Evolutionary conservation across 768 basidiomycete genomes (phyloP).

Genomic region (Trametopsis cervina): DNA sequence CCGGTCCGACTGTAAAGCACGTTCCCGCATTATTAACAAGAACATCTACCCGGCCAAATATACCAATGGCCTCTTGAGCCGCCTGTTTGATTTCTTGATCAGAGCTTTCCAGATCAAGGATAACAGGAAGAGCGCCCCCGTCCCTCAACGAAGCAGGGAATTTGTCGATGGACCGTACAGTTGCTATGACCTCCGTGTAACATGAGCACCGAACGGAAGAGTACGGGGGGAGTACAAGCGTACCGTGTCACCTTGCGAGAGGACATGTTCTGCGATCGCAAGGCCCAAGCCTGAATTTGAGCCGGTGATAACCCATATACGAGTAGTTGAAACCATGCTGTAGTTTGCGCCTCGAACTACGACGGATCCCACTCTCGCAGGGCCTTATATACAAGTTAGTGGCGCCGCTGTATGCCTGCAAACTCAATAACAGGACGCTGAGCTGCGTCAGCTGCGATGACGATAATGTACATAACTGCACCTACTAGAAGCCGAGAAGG

Average conservation of each 20-base stretch:
- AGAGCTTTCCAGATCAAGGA: not conserved
- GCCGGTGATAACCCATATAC: conserved; percentile 11
- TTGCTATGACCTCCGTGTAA: conserved; percentile 8
- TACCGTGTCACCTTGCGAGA: conserved; percentile 6
- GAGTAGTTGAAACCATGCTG: no score
- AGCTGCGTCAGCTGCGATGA: no score
- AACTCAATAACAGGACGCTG: no score
- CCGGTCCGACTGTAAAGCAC: conserved; percentile 9
- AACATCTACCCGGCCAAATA: conserved; percentile 5
- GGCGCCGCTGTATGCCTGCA: no score
- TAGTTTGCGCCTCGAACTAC: no score
- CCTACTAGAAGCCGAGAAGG: no score
- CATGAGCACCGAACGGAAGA: not conserved
- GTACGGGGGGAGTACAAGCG: no score
- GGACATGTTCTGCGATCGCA: conserved; percentile 3
- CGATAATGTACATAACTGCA: no score
- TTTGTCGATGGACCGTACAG: conserved; percentile 1
- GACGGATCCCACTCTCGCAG: no score
- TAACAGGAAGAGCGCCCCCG: not conserved
- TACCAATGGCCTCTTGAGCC: not conserved
- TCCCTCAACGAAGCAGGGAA: conserved; percentile 1
- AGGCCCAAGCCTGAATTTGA: conserved; percentile 9
- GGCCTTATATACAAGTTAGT: no score
- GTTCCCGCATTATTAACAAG: conserved; percentile 9
- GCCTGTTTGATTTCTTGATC: not conserved